Percentiles rank a stretch among this genome's conserved stretches.
Evolutionary conservation across 2,329 filamentous ascomycete genomes (phyloP).

Genomic region (Ophiocordyceps camponoti-floridani): DNA sequence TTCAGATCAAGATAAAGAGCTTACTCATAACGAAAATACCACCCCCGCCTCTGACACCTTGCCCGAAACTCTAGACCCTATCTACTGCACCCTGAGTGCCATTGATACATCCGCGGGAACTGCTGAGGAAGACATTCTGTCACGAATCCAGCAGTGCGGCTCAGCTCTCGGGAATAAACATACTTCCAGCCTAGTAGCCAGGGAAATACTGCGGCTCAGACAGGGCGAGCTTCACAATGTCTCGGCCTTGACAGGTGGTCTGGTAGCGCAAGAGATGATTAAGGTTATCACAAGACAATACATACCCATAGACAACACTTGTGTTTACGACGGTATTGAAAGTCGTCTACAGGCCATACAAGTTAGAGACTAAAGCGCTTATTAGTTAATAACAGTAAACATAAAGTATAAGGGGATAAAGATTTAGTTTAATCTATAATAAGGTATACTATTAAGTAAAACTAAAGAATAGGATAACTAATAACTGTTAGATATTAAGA

Average conservation of each 20-base stretch:
- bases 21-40: conserved; percentile 32
- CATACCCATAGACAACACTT: conserved; percentile 52
- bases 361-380: no score
- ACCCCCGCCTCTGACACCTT: conserved; percentile 26
- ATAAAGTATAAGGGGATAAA: no score
- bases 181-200: conserved; percentile 33
- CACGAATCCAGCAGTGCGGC: conserved; percentile 21
- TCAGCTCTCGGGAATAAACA: conserved; percentile 30
- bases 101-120: conserved; percentile 26
- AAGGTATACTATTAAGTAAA: no score
- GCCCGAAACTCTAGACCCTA: conserved; percentile 43
- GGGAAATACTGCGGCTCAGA: conserved; percentile 57
- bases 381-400: no score
- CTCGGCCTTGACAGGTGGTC: conserved; percentile 69
- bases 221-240: conserved; percentile 88
- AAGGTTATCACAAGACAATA: conserved; percentile 69
- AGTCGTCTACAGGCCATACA: conserved; percentile 37
- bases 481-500: no score
- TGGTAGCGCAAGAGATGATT: conserved; percentile 94
- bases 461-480: no score
- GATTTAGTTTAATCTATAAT: no score
- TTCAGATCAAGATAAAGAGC: conserved; percentile 27
- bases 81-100: conserved; percentile 48
- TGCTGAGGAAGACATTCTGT: conserved; percentile 35
- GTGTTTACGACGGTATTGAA: conserved; percentile 50